A percentile compares a stretch with the other conserved stretches of the same genome.
Conservation (phyloP, 768 basidiomycete genomes). For the Mycena rosella region DNA sequence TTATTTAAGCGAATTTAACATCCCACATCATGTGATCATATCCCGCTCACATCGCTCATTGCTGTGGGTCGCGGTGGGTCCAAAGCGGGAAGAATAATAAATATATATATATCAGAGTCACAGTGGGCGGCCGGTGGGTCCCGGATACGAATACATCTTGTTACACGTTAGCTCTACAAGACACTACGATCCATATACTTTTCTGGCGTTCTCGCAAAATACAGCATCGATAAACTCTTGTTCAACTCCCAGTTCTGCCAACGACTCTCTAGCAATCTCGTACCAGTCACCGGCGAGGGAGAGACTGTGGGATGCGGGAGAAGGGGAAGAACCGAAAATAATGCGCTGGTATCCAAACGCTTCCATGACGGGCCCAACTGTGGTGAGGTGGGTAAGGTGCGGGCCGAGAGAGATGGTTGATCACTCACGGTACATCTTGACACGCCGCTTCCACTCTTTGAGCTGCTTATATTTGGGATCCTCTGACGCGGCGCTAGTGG, state of each 20-base stretch:
- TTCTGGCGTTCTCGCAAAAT: conserved; percentile 67
- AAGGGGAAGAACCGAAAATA: conserved; percentile 84
- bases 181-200: conserved; percentile 54
- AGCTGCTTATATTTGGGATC: conserved; percentile 61
- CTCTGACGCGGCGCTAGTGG: conserved; percentile 53
- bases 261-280: conserved; percentile 80
- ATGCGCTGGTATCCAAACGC: conserved; percentile 89
- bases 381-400: conserved; percentile 26
- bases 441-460: conserved; percentile 77
- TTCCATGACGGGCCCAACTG: conserved; percentile 86
- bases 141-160: conserved; percentile 24
- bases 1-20: no score
- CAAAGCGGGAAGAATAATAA: not conserved
- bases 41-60: not conserved
- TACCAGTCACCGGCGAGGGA: conserved; percentile 81
- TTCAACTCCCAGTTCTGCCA: conserved; percentile 84
- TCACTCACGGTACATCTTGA: conserved; percentile 88
- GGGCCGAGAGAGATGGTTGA: conserved; percentile 8
- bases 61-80: conserved; percentile 14
- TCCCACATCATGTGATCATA: not conserved
- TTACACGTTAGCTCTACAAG: not conserved
- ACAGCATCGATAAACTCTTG: conserved; percentile 83
- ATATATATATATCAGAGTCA: not conserved
- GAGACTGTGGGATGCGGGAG: conserved; percentile 58
- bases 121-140: conserved; percentile 2